phyloP scores from a whole-genome alignment of 2,329 filamentous ascomycete genomes.

The Fusarium xylarioides region DNA sequence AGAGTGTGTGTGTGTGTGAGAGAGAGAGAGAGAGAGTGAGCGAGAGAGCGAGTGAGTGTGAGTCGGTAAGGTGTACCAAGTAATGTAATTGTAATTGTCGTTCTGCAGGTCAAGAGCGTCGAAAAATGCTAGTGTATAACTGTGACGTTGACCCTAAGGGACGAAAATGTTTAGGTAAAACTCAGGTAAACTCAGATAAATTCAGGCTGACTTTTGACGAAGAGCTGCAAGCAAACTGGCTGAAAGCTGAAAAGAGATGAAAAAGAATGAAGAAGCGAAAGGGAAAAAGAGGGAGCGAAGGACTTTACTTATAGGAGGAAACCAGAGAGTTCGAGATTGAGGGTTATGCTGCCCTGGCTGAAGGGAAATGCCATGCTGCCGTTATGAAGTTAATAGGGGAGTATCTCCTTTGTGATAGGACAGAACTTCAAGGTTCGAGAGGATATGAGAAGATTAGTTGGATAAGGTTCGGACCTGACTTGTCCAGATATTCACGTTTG shows the following conservation, averaged over 20 bases:
- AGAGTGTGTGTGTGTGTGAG: too few species aligned
- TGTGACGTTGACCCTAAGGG: too few species aligned
- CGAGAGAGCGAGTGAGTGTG: background rate
- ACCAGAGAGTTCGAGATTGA: background rate
- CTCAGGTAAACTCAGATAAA: too few species aligned
- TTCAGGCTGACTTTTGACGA: background rate
- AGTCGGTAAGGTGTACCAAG: background rate
- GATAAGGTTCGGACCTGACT: background rate
- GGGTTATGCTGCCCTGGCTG: background rate
- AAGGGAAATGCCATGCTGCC: background rate
- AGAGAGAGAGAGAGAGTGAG: background rate
- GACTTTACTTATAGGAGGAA: background rate
- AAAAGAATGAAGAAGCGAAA: background rate
- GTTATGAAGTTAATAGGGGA: fast-evolving
- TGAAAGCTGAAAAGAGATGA: background rate
- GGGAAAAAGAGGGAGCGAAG: background rate
- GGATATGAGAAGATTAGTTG: background rate
- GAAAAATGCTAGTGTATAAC: background rate
- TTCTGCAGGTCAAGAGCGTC: background rate
- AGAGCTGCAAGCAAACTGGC: background rate
- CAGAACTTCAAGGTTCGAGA: background rate
- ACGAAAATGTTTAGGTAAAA: too few species aligned
- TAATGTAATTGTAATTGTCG: background rate
- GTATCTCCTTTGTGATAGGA: background rate
- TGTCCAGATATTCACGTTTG: background rate